These are phyloP conservation scores for Raddia distichophylla DNA, from an alignment of 176 grass and related monocot species.

Conservation along the genomic window DNA sequence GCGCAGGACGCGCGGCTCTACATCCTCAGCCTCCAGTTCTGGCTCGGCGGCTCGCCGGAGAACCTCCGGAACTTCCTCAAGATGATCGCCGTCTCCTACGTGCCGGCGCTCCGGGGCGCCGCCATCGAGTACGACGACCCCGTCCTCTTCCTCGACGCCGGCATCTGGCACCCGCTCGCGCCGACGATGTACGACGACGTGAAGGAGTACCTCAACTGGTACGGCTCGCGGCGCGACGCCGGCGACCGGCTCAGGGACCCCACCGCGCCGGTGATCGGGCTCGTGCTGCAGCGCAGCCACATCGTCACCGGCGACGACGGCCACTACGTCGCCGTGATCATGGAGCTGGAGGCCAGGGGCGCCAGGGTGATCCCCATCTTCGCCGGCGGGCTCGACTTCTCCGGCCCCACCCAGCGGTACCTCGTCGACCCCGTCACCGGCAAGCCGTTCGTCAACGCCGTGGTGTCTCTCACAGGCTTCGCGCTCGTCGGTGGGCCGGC, in stretches of 20 bases:
- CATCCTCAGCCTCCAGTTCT: slow-evolving; percentile 99
- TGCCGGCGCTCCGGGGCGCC: slow-evolving; percentile 63
- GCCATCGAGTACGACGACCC: slow-evolving; percentile 83
- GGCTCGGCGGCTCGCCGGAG: slow-evolving; percentile 93
- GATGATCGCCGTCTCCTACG: slow-evolving; percentile 87
- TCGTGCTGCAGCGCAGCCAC: slow-evolving; percentile 93
- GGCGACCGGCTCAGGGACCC: slow-evolving; percentile 56
- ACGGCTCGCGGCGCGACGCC: slow-evolving; percentile 73
- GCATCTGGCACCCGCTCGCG: slow-evolving; percentile 95
- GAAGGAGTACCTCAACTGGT: slow-evolving; percentile 99
- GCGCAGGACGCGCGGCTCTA: slow-evolving; percentile 96
- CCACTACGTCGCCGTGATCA: slow-evolving; percentile 97
- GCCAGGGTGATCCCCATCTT: slow-evolving; percentile 95
- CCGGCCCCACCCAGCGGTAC: slow-evolving; percentile 63
- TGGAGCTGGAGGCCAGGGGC: slow-evolving; percentile 94
- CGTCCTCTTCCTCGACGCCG: slow-evolving; percentile 86
- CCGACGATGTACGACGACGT: slow-evolving; percentile 89
- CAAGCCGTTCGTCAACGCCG: slow-evolving; percentile 81
- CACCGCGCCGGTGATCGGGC: slow-evolving; percentile 69
- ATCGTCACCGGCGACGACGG: slow-evolving; percentile 95
- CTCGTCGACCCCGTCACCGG: slow-evolving; percentile 71
- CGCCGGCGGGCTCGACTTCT: slow-evolving; percentile 89
- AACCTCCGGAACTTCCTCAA: slow-evolving; percentile 98
- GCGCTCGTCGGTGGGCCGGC: slow-evolving; percentile 95
- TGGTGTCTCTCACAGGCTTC: slow-evolving; percentile 93